Evolutionary conservation across 1,284 basidiomycete genomes (phyloP), one percentile per base, ranked within the genome.

Genomic region (Cryptococcus floricola): DNA sequence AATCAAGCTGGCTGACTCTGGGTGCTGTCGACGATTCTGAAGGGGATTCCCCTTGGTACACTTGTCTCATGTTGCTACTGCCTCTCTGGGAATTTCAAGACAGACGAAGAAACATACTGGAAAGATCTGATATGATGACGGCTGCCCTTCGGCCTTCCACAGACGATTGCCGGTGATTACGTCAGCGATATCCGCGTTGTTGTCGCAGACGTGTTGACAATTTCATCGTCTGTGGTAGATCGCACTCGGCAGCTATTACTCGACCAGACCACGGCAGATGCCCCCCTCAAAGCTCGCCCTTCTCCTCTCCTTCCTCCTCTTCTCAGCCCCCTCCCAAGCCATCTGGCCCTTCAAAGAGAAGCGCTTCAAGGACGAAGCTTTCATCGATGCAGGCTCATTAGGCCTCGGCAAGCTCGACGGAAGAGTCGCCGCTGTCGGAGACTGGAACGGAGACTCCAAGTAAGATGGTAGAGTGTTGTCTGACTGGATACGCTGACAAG

Each of bases 381-480:
- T 98, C 47, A 81, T 96, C 58, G 81, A 85, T 62, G 87, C 91
- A 1, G 94, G 92, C 2, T 77, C 84, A 0, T 80, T 96, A 65
- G 94, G 93, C 1, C 78, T 98, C 18, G 81, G 82, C 39, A 52
- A 80, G n/a, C 81, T 72, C 18, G 61, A 84, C 41, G 74, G 72
- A 5, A 83, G 88, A 54, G 82, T 96, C 28, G 82, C 90, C 48
- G 94, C 93, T 2, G 88, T 93, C 68, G 95, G 91, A 31, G 95
- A 98, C 78, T 94, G 91, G 74, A 87, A 97, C 72, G 93, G 89
- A 5, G 93, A 98, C 75, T 92, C 96, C 71, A 89, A 89, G 91
- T 95, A 72, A 74, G 88, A 79, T 2, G 27, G 31, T 14, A 10
- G 18, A 14, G 28, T 48, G 16, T 19, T 23, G 31, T 51, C 18